Percentiles rank a stretch among this genome's conserved stretches.
These are phyloP conservation scores for Pseudozyma thailandica DNA, from an alignment of 1,284 basidiomycete genomes.

Conservation along the genomic window DNA sequence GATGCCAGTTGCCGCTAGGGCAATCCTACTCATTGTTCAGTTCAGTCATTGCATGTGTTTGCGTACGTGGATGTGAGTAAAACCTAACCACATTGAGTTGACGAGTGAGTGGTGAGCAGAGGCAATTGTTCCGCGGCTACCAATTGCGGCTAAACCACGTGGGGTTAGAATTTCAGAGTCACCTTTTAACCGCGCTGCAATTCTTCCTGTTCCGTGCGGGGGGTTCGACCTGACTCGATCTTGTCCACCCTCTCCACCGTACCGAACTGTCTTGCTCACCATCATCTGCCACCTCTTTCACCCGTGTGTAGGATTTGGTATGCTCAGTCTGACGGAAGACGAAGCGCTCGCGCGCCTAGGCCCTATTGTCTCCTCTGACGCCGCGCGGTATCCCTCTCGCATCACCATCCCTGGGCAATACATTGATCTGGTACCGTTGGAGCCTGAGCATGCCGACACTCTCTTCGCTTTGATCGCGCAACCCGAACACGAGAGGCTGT, in stretches of 20 bases:
- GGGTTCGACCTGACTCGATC: slow-evolving; percentile 9
- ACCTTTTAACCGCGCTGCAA: too few relatives aligned
- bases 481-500: slow-evolving; percentile 35
- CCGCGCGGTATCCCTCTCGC: slow-evolving; percentile 22
- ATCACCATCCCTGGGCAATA: slow-evolving; percentile 26
- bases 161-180: too few relatives aligned
- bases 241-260: too few relatives aligned
- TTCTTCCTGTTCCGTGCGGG: too few relatives aligned
- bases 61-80: too few relatives aligned
- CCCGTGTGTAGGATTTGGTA: neutral
- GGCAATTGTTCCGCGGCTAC: too few relatives aligned
- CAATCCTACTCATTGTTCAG: neutral
- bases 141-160: too few relatives aligned
- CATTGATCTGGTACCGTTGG: slow-evolving; percentile 35
- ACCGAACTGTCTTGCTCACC: neutral
- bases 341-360: slow-evolving; percentile 33
- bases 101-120: too few relatives aligned
- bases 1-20: neutral
- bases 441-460: slow-evolving; percentile 13
- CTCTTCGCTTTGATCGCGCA: slow-evolving; percentile 22
- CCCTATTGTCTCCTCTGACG: slow-evolving; percentile 12
- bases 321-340: slow-evolving; percentile 30
- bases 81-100: too few relatives aligned
- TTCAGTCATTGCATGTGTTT: too few relatives aligned
- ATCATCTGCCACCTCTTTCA: neutral